Conservation (phyloP, 164 flowering plant genomes). For the Piper longum region DNA sequence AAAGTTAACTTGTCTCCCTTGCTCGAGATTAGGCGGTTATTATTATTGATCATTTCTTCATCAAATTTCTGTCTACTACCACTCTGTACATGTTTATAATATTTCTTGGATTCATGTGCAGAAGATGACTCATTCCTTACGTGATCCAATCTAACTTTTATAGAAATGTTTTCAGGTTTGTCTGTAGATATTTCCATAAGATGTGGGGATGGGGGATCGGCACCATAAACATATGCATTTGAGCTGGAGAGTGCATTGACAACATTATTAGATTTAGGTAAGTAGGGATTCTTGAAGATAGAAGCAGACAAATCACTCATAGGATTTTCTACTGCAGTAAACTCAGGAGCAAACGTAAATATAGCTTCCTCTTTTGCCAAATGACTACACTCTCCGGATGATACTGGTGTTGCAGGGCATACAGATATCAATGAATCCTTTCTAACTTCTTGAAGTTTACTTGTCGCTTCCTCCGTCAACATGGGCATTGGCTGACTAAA, state of each 20-base stretch:
- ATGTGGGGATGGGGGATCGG: constrained; percentile 67
- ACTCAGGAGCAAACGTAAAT: constrained; percentile 90
- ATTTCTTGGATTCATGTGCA: constrained; percentile 26
- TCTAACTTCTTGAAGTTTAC: constrained; percentile 36
- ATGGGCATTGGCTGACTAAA: constrained; percentile 37
- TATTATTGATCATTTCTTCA: constrained; percentile 11
- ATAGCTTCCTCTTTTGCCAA: constrained; percentile 76
- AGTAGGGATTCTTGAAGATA: constrained; percentile 63
- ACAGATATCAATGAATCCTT: constrained; percentile 21
- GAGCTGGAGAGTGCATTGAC: constrained; percentile 62
- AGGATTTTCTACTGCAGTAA: constrained; percentile 77
- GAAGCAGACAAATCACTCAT: constrained; percentile 43
- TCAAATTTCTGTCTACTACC: constrained; percentile 22
- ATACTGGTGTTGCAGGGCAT: constrained; percentile 23
- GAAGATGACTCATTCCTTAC: constrained; percentile 23
- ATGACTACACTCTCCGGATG: constrained; percentile 60
- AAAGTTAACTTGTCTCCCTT: constrained; percentile 33
- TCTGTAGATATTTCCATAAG: constrained; percentile 37
- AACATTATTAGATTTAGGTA: constrained; percentile 44
- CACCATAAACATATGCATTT: constrained; percentile 49
- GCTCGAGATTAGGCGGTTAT: constrained; percentile 17
- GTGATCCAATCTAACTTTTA: constrained; percentile 22
- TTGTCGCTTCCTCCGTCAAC: constrained; percentile 36
- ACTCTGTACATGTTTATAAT: constrained; percentile 49
- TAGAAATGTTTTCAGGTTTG: constrained; percentile 19